Evolutionary conservation across 192 early-diverging fungal species (phyloP), one percentile per base, ranked within the genome.

Genomic region (Jimgerdemannia flammicorona): DNA sequence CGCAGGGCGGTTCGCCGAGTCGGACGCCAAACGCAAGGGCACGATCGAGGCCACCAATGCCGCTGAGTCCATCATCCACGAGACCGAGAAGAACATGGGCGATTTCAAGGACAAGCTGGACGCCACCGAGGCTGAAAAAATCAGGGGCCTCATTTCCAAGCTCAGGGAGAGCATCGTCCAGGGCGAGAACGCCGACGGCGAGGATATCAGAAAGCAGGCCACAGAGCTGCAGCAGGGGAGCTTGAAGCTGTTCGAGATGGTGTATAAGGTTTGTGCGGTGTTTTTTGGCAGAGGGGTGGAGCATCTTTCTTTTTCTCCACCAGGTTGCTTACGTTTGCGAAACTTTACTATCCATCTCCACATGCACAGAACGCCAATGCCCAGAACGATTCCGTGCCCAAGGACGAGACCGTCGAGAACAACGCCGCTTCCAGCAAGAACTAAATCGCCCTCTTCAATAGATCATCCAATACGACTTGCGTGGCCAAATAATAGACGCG

Each of bases 101-200:
- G 98, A 99, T 80, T 97, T 96, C 90, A 97, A 98, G 92, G 95
- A 95, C 77, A 93, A 98, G 86, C 79, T 99, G 66, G 95, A 98
- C 83, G 85, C 86, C 67, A 84, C 84, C 9, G 97, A 99, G 86
- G 86, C 86, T 43, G 90, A 93, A 69, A 98, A 93, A 90, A 95
- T 99, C 88, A 87, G 86, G 73, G 83, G 86, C 40, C 86, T 95
- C 87, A 94, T 99, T 73, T 79, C 84, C 43, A 91, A 93, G 78
- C 83, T 99, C 49, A 88, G 96, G 72, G 92, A 91, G 70, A 85
- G 92, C 67, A 75, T 96, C 41, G 88, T 89, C 68, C 90, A 95
- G 87, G 84, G 87, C 74, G 86, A 85, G 81, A 78, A 82, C 41
- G 92, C 90, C 17, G 86, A 92, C 69, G 89, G 88, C 73, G 83